Conservation (phyloP, 129 eudicot genomes). For the Heracleum sosnowskyi region DNA sequence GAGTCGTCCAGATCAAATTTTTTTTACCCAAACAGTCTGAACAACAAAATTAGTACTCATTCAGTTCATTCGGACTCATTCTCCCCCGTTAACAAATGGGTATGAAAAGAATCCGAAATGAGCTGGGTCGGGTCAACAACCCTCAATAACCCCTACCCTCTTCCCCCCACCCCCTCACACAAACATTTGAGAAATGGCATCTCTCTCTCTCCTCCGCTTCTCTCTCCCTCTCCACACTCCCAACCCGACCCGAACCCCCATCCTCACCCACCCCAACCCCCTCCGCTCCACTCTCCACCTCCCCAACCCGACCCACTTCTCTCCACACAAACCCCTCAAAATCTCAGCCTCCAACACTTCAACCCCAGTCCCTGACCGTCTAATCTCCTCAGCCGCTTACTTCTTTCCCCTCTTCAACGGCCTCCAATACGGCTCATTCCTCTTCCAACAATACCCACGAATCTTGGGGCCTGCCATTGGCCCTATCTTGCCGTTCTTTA, state of each 20-base stretch:
- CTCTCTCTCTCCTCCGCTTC: neutral
- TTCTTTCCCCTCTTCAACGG: constrained; percentile 88
- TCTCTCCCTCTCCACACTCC: neutral
- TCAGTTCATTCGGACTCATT: no score
- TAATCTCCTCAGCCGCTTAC: constrained; percentile 82
- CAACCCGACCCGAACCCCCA: neutral
- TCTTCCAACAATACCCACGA: constrained; percentile 62
- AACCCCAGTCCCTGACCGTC: constrained; percentile 77
- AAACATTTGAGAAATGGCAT: neutral
- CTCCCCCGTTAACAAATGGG: no score
- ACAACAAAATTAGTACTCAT: no score
- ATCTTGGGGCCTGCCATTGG: constrained; percentile 41
- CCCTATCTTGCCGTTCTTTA: constrained; percentile 66
- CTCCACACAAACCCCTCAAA: constrained; percentile 13
- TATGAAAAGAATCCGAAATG: no score
- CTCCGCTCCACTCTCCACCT: constrained; percentile 31
- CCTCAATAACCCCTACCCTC: no score
- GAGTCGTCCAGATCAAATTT: no score
- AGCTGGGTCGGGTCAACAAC: no score
- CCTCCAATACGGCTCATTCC: constrained; percentile 84
- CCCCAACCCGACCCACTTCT: neutral
- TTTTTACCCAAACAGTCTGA: no score
- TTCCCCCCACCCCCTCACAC: no score
- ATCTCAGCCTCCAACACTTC: constrained; percentile 37
- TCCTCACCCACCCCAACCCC: constrained; percentile 7